Conservation (phyloP, 106 monocot genomes). For the Dendrobium chrysotoxum region DNA sequence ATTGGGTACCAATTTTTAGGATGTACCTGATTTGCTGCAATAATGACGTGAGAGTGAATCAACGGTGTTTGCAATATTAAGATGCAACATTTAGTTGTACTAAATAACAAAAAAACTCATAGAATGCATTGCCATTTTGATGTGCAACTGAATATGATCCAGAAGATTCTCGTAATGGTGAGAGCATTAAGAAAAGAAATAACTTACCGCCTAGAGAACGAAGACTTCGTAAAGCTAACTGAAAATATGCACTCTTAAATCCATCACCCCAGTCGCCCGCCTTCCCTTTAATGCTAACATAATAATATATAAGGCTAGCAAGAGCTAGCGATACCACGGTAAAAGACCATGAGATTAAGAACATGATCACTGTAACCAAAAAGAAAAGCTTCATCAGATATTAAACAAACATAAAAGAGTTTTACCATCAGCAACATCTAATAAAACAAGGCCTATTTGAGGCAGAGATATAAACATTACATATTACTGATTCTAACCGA, state of each 20-base stretch:
- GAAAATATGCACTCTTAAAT: conserved; percentile 98
- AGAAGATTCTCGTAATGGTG: too few relatives aligned
- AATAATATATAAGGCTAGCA: conserved; percentile 97
- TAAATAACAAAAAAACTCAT: too few relatives aligned
- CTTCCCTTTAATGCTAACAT: conserved; percentile 97
- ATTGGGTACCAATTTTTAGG: conserved; percentile 99
- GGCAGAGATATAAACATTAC: too few relatives aligned
- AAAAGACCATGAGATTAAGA: conserved; percentile 92
- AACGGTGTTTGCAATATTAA: too few relatives aligned
- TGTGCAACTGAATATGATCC: too few relatives aligned
- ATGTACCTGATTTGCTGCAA: conserved; percentile 79
- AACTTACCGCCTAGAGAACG: conserved; percentile 89
- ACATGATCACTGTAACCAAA: conserved; percentile 84
- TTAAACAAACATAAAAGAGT: not conserved
- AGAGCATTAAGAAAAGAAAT: too few relatives aligned
- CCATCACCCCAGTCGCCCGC: conserved; percentile 99
- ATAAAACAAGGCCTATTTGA: too few relatives aligned
- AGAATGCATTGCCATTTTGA: too few relatives aligned
- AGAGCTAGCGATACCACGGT: conserved; percentile 93
- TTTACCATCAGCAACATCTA: not conserved
- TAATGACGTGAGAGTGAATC: not conserved
- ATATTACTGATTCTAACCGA: not conserved
- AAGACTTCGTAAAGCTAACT: conserved; percentile 82
- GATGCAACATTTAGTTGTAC: too few relatives aligned
- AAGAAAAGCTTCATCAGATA: conserved; percentile 1